These are phyloP conservation scores for Trichoderma simmonsii DNA, from an alignment of 2,329 filamentous ascomycete genomes.

Conservation along the genomic window DNA sequence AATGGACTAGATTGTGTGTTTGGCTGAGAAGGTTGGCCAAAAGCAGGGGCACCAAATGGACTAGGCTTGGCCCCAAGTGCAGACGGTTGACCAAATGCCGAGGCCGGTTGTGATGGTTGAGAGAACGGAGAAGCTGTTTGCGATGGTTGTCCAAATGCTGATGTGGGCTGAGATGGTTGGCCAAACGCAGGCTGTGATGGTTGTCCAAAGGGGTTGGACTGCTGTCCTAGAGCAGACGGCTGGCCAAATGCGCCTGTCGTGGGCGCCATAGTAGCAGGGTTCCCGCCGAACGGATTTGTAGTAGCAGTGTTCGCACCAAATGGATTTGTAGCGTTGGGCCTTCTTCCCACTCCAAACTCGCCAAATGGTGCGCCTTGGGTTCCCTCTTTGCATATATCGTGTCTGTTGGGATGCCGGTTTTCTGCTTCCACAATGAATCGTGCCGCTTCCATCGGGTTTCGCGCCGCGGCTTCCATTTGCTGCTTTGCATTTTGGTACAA, in stretches of 20 bases:
- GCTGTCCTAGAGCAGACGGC: conserved; percentile 30
- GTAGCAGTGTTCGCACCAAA: conserved; percentile 29
- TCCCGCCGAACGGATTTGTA: background rate
- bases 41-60: conserved; percentile 35
- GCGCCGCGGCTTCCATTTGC: conserved; percentile 69
- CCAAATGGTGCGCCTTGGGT: conserved; percentile 44
- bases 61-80: conserved; percentile 32
- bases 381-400: conserved; percentile 57
- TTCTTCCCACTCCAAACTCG: conserved; percentile 42
- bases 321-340: conserved; percentile 26
- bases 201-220: conserved; percentile 35
- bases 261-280: conserved; percentile 20
- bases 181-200: conserved; percentile 33
- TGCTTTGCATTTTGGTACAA: conserved; percentile 63
- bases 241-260: conserved; percentile 40
- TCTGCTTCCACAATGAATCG: conserved; percentile 64
- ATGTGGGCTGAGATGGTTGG: conserved; percentile 28
- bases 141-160: conserved; percentile 41
- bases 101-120: conserved; percentile 32
- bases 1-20: conserved; percentile 28
- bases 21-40: conserved; percentile 36
- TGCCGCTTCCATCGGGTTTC: conserved; percentile 68
- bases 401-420: conserved; percentile 72
- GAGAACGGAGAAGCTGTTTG: conserved; percentile 35
- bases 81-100: conserved; percentile 43